Conservation (phyloP, 805 yeast genomes). For the Zygoascus tannicola region DNA sequence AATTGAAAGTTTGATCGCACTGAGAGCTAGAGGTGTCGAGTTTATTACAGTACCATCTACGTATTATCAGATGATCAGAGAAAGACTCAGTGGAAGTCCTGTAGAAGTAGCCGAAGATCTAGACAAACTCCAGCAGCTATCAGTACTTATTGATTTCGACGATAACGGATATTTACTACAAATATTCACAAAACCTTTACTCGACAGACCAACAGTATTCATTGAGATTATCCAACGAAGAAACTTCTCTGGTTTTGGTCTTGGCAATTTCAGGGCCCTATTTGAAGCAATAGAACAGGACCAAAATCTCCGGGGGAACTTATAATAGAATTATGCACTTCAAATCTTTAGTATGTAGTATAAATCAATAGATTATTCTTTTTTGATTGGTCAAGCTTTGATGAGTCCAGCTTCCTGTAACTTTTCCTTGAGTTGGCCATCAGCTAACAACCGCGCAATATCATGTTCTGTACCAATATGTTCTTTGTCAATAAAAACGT, state of each 20-base stretch:
- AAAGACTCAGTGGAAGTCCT: conserved; percentile 37
- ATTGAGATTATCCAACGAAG: conserved; percentile 72
- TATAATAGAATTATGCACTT: conserved; percentile 9
- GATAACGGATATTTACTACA: conserved; percentile 69
- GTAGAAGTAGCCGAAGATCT: conserved; percentile 46
- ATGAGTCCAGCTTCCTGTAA: conserved; percentile 11
- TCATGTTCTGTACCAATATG: conserved; percentile 46
- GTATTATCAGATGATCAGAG: conserved; percentile 47
- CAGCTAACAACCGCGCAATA: conserved; percentile 15
- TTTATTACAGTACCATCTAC: conserved; percentile 51
- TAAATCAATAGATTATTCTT: background rate
- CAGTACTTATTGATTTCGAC: conserved; percentile 67
- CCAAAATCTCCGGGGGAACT: conserved; percentile 61
- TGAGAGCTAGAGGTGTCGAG: conserved; percentile 57
- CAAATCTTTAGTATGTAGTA: background rate
- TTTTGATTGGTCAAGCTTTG: conserved; percentile 15
- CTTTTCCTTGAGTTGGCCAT: conserved; percentile 15
- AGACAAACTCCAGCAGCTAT: conserved; percentile 36
- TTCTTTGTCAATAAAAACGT: conserved; percentile 51
- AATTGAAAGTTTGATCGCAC: conserved; percentile 40
- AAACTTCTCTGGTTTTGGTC: conserved; percentile 80
- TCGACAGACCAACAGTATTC: conserved; percentile 74
- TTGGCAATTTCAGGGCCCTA: conserved; percentile 76
- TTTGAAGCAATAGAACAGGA: conserved; percentile 76
- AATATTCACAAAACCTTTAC: conserved; percentile 66